Conservation (phyloP, 2,329 filamentous ascomycete genomes). For the Colletotrichum ledebouriae region DNA sequence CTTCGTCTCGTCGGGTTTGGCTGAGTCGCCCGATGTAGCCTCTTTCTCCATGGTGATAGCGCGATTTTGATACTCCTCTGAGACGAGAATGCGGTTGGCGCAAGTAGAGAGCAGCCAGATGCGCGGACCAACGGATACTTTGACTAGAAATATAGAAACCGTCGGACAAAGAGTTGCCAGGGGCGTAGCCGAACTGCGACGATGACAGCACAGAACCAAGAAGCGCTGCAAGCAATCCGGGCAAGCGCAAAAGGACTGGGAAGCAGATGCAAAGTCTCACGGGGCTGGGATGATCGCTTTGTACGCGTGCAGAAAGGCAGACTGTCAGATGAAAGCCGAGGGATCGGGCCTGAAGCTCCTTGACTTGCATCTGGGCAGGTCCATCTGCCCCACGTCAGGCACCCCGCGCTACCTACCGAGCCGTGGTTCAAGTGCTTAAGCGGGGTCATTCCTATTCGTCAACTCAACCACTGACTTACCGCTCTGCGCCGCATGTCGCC, state of each 20-base stretch:
- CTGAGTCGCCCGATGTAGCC: constrained; percentile 30
- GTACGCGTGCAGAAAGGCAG: constrained; percentile 37
- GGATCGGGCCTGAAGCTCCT: constrained; percentile 41
- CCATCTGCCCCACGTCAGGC: constrained; percentile 39
- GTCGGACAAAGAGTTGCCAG: constrained; percentile 20
- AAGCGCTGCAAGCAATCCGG: constrained; percentile 22
- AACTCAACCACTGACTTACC: constrained; percentile 7
- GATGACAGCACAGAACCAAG: constrained; percentile 6
- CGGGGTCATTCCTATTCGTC: constrained; percentile 37
- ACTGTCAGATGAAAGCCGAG: constrained; percentile 42
- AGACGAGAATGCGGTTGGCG: not conserved
- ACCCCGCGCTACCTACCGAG: constrained; percentile 32
- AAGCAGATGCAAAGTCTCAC: constrained; percentile 21
- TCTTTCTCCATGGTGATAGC: constrained; percentile 31
- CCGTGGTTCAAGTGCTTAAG: constrained; percentile 9
- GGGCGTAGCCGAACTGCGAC: not conserved
- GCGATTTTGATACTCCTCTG: not conserved
- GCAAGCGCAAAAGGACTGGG: constrained; percentile 13
- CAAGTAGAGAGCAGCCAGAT: not conserved
- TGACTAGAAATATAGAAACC: constrained; percentile 2
- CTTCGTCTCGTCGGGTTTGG: constrained; percentile 42
- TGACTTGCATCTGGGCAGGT: constrained; percentile 41
- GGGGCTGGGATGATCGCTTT: constrained; percentile 37
- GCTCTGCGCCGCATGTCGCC: not conserved
- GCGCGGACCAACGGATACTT: constrained; percentile 1